Conservation (phyloP, 305 asterid species). For the Lippia alba region DNA sequence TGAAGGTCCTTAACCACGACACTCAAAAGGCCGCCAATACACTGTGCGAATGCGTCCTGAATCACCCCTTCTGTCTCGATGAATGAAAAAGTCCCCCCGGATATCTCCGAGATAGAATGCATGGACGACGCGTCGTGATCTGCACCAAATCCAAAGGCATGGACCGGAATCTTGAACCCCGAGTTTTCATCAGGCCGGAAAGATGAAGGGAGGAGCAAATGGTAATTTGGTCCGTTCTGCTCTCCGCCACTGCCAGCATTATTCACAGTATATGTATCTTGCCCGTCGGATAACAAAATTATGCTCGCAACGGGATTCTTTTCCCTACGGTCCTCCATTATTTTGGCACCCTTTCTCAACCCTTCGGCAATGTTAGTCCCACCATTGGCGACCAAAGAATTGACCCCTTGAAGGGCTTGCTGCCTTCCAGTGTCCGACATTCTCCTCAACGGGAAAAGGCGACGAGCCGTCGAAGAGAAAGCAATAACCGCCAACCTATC, state of each 20-base stretch:
- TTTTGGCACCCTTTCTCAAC: constrained; percentile 78
- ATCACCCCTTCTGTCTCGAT: constrained; percentile 85
- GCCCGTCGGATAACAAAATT: constrained; percentile 85
- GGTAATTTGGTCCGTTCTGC: constrained; percentile 54
- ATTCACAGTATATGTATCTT: constrained; percentile 83
- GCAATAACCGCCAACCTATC: constrained; percentile 87
- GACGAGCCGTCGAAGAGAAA: constrained; percentile 90
- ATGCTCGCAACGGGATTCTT: constrained; percentile 80
- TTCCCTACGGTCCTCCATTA: constrained; percentile 82
- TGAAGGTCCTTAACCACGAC: constrained; percentile 80
- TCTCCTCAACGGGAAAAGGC: constrained; percentile 79
- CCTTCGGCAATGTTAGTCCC: constrained; percentile 96
- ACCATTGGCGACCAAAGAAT: constrained; percentile 79
- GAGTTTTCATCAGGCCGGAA: constrained; percentile 59
- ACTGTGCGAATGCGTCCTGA: constrained; percentile 96
- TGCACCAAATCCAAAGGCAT: constrained; percentile 82
- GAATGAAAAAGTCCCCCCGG: constrained; percentile 94
- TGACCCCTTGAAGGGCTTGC: constrained; percentile 78
- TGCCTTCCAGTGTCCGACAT: constrained; percentile 87
- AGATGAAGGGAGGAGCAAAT: constrained; percentile 74
- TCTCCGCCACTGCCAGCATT: constrained; percentile 22
- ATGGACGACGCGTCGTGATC: constrained; percentile 89
- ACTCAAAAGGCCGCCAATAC: constrained; percentile 94
- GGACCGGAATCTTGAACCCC: constrained; percentile 75
- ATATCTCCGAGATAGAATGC: constrained; percentile 86